Base-by-base conservation (phyloP, 2,329 filamentous ascomycete species). In the Sarocladium strictum region DNA sequence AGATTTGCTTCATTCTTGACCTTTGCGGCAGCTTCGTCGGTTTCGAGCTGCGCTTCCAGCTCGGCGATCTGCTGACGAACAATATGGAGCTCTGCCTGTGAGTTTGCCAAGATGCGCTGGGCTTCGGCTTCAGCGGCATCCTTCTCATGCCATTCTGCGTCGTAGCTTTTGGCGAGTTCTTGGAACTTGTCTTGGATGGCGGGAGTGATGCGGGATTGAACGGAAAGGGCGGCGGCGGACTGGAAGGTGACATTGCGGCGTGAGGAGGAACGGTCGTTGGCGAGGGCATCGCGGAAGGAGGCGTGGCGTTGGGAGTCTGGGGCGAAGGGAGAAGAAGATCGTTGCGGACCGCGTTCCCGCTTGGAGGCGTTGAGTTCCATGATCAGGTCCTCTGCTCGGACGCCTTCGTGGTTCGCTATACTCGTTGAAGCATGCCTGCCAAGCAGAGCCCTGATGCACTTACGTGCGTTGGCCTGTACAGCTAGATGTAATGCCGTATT, bases 351-450 rank as follows among this genome's bases (percentile, higher is more conserved):
- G 54, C 86, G 81, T 52, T 86, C 80, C 58, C 87, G 83, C 69
- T 84, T 78, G 1, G 78, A 79, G 1, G 84, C 84, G 57, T 96
- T 94, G 35, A 87, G 69, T 57, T 85, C 79, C 65, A 88, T 85
- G 61, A 96, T 90, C 53, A 96, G 76, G 59, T 93, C 87, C 63
- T 96, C 89, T 11, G 91, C 91, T 1, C 89, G 89, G 58, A 96
- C 80, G 26, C 91, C 90, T 55, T 90, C 83, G 53, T 84, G 77
- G 67, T 97, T 99, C 19, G 83, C 78, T 54, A 97, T 86, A 63
- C 96, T 86, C 1, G 90, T 88, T 2, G 86, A 84, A 3, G 92
- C 92, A 57, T 92, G 90, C 52, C 93, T 86, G 32, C 84, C 85
- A 67, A 92, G 69, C 75, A 90, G 70, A 75, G 85, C 77, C 72